Evolutionary conservation across 495 filamentous ascomycete genomes (phyloP).

Genomic region (Penicillium cosmopolitanum): DNA sequence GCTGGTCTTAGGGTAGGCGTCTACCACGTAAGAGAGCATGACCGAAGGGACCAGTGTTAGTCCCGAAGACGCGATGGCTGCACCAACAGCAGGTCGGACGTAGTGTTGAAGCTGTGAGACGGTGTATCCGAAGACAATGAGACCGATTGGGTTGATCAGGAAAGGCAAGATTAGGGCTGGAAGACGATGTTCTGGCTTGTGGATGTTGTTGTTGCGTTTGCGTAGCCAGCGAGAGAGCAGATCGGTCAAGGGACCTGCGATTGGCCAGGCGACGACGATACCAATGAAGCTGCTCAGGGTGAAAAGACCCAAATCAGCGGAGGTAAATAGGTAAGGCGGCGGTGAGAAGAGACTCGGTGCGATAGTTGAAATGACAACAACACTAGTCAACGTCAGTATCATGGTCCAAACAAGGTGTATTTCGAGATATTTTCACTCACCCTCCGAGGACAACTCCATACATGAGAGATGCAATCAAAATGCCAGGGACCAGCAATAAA

Average conservation of each 20-base stretch:
- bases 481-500: constrained; percentile 33
- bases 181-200: constrained; percentile 37
- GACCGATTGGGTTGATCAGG: constrained; percentile 32
- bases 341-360: constrained; percentile 26
- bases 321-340: constrained; percentile 36
- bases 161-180: constrained; percentile 37
- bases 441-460: constrained; percentile 43
- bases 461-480: constrained; percentile 35
- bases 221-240: constrained; percentile 32
- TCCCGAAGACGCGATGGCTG: constrained; percentile 29
- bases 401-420: neutral
- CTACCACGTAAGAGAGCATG: constrained; percentile 40
- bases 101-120: constrained; percentile 25
- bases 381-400: constrained; percentile 13
- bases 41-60: constrained; percentile 36
- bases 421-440: constrained; percentile 31
- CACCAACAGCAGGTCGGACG: constrained; percentile 29
- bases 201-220: constrained; percentile 31
- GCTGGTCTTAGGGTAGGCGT: constrained; percentile 31
- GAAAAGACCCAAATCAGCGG: constrained; percentile 35
- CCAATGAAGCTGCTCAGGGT: constrained; percentile 36
- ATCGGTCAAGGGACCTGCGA: constrained; percentile 38
- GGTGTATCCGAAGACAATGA: constrained; percentile 35
- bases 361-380: constrained; percentile 35
- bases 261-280: constrained; percentile 33